Base-by-base conservation (phyloP, 2,329 filamentous ascomycete species). In the Colletotrichum brevisporum region DNA sequence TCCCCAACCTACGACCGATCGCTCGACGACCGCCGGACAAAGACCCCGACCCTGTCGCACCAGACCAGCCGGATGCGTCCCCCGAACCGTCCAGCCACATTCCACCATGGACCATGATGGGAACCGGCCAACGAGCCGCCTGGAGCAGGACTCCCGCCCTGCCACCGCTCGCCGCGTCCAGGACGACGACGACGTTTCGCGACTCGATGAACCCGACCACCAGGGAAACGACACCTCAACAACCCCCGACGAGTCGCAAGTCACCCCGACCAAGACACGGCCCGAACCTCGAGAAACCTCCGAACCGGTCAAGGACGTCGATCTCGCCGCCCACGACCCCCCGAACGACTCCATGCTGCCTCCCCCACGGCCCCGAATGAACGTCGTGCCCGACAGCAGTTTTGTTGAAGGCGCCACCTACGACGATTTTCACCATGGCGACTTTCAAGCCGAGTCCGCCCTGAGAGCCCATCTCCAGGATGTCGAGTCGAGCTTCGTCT, bases 401-500 rank as follows among this genome's bases (percentile, higher is more conserved):
- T 83, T 82, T 69, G 73, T 85, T 48, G 83, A 85, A 51, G 77
- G 79, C 31, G 77, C 78, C 6, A 78, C 78, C 26, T 74, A 81
- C 62, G 80, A 83, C 57, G 72, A 77, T 24, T 80, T 76, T 31
- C 71, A 72, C 15, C 81, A 81, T 55, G 80, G 84, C 62, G 85
- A 89, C 63, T 86, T 86, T 4, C 76, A 88, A 50, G 84, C 84
- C 51, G 87, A 89, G 72, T 83, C 85, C 54, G 83, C 83, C 51
- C 83, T 90, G 21, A 82, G 84, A 70, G 84, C 85, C 63, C 88
- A 91, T 74, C 77, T 91, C 21, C 84, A 87, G 73, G 89, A 91
- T 74, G 84, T 91, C 71, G 90, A 92, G 75, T 91, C 89, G 41
- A 91, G 89, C 79, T 91, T 91, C 74, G 76, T 90, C 63, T 86